Percentiles rank a stretch among this genome's conserved stretches.
Conservation (phyloP, 805 yeast genomes). For the Schizosaccharomyces pombe region DNA sequence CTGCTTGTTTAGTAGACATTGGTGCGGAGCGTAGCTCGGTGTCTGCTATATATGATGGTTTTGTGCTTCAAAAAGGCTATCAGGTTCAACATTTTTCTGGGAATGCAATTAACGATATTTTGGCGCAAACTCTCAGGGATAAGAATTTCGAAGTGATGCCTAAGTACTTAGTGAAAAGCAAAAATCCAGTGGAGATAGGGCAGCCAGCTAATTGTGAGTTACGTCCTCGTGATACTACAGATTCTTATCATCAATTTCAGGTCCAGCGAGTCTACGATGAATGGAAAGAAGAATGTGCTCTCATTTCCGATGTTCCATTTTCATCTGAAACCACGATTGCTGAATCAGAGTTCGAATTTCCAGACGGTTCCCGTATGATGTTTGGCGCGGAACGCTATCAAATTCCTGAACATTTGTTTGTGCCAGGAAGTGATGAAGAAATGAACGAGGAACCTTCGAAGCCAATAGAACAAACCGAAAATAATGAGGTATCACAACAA, state of each 20-base stretch:
- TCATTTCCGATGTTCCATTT: conserved; percentile 12
- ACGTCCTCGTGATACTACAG: conserved; percentile 9
- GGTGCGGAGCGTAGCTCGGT: conserved; percentile 49
- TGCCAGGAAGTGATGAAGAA: not conserved
- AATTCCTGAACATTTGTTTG: conserved; percentile 44
- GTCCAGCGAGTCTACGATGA: conserved; percentile 23
- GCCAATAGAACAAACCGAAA: not conserved
- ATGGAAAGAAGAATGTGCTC: conserved; percentile 21
- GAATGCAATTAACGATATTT: not conserved
- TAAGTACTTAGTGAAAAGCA: conserved; percentile 11
- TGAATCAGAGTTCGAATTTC: conserved; percentile 29
- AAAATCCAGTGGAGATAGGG: conserved; percentile 16
- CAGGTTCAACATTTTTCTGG: not conserved
- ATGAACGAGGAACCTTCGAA: not conserved
- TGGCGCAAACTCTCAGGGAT: not conserved
- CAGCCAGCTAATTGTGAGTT: conserved; percentile 10
- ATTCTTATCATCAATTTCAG: conserved; percentile 19
- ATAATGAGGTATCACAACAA: not conserved
- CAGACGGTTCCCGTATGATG: conserved; percentile 27
- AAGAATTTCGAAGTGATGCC: conserved; percentile 5
- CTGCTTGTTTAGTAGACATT: conserved; percentile 58
- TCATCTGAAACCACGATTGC: conserved; percentile 14
- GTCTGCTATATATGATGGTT: conserved; percentile 31
- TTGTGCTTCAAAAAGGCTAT: conserved; percentile 11
- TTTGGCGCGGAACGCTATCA: conserved; percentile 31